phyloP scores from a whole-genome alignment of 768 basidiomycete species.

The Leucosporidium creatinivorum region DNA sequence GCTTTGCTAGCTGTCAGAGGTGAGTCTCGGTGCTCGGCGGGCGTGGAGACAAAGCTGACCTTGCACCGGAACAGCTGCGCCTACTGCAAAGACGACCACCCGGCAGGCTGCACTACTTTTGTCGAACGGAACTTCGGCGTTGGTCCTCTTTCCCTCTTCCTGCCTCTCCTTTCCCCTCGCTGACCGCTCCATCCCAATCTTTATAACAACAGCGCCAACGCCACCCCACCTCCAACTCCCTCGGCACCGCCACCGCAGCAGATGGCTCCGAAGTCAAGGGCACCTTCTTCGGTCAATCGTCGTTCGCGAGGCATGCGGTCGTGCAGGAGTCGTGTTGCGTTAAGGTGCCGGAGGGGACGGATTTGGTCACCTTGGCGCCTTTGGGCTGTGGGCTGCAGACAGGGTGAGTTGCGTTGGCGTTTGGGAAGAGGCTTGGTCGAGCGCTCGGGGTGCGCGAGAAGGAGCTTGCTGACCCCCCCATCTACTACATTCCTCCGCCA shows the following conservation, averaged over 20 bases:
- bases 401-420: conserved; percentile 6
- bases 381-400: conserved; percentile 35
- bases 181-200: no score
- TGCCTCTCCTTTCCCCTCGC: background rate
- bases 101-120: conserved; percentile 23
- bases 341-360: conserved; percentile 7
- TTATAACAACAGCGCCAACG: background rate
- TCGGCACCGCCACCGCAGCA: no score
- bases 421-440: no score
- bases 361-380: conserved; percentile 23
- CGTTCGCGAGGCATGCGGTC: conserved; percentile 32
- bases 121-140: conserved; percentile 28
- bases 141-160: background rate
- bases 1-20: background rate
- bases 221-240: no score
- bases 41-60: conserved; percentile 22
- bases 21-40: background rate
- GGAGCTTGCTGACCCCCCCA: background rate
- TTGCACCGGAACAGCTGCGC: conserved; percentile 26
- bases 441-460: background rate
- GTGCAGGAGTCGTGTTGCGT: conserved; percentile 26
- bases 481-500: no score
- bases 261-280: background rate
- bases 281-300: conserved; percentile 37
- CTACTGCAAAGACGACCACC: conserved; percentile 20